Conservation (phyloP, 2,329 filamentous ascomycete genomes). For the Ploettnerulaceae sp. region DNA sequence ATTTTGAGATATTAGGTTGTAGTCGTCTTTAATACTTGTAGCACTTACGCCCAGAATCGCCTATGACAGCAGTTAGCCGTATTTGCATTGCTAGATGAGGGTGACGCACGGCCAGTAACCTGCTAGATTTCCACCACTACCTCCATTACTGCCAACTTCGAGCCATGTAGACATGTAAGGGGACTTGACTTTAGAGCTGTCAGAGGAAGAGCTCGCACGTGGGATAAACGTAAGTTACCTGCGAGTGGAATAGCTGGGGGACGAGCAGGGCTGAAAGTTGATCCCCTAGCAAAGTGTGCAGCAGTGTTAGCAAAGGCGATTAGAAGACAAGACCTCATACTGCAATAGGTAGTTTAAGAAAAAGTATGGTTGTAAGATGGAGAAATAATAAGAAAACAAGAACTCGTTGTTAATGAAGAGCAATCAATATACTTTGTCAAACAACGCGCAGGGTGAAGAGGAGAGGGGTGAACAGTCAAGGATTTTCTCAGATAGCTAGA, state of each 20-base stretch:
- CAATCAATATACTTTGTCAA: no score
- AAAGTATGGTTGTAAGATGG: no score
- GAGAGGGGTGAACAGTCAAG: no score
- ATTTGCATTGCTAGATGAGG: background rate
- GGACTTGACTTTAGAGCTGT: constrained; percentile 45
- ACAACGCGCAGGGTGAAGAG: no score
- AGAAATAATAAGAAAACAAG: no score
- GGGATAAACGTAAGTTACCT: constrained; percentile 34
- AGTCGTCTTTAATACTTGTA: background rate
- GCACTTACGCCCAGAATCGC: constrained; percentile 30
- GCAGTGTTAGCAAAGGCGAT: constrained; percentile 7
- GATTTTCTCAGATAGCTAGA: no score
- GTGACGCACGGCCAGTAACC: constrained; percentile 39
- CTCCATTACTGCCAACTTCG: constrained; percentile 53
- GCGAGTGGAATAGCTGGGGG: constrained; percentile 67
- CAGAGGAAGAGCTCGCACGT: background rate
- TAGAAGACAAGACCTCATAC: constrained; percentile 19
- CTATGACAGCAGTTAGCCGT: constrained; percentile 24
- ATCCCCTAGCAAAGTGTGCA: constrained; percentile 30
- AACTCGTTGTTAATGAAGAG: no score
- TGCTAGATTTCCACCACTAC: constrained; percentile 61
- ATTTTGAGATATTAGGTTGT: background rate
- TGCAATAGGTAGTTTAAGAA: no score
- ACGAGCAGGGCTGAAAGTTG: constrained; percentile 58
- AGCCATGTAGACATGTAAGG: constrained; percentile 76